A percentile compares a stretch with the other conserved stretches of the same genome.
phyloP scores from a whole-genome alignment of 306 rosid species.

The Prunus dulcis region DNA sequence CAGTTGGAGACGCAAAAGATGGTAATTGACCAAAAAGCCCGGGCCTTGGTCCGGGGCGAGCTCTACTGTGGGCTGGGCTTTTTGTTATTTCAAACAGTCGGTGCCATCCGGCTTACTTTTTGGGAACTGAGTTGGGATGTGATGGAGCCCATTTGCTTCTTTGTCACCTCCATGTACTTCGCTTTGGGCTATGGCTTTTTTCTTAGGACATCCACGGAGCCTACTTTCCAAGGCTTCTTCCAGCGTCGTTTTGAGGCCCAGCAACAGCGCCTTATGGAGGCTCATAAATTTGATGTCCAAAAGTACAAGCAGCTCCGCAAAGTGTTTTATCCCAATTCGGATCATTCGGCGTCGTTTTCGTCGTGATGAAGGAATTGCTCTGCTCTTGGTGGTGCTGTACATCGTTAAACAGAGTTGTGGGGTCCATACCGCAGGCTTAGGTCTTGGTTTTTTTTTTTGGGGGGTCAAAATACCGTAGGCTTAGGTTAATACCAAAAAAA shows the following conservation, averaged over 20 bases:
- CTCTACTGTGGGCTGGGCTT: conserved; percentile 65
- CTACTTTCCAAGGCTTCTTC: conserved; percentile 67
- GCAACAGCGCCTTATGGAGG: conserved; percentile 57
- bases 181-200: conserved; percentile 61
- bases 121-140: conserved; percentile 98
- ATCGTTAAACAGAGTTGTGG: not conserved
- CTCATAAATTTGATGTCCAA: conserved; percentile 38
- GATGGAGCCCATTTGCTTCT: conserved; percentile 97
- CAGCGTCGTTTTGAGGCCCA: conserved; percentile 47
- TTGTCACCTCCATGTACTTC: conserved; percentile 50
- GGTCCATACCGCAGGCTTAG: not conserved
- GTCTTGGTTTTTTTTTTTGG: too few relatives aligned
- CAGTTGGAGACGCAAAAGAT: conserved; percentile 55
- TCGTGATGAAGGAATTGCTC: not conserved
- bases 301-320: conserved; percentile 47
- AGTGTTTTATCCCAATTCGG: conserved; percentile 38
- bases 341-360: not conserved
- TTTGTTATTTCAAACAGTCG: conserved; percentile 46
- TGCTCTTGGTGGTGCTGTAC: not conserved
- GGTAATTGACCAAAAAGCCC: conserved; percentile 51
- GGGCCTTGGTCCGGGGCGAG: conserved; percentile 49
- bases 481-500: too few relatives aligned
- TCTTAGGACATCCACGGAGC: conserved; percentile 62
- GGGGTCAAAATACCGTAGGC: too few relatives aligned
- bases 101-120: conserved; percentile 80